Evolutionary conservation across 805 yeast genomes (phyloP).

Genomic region (Ogataea trehaloabstinens): DNA sequence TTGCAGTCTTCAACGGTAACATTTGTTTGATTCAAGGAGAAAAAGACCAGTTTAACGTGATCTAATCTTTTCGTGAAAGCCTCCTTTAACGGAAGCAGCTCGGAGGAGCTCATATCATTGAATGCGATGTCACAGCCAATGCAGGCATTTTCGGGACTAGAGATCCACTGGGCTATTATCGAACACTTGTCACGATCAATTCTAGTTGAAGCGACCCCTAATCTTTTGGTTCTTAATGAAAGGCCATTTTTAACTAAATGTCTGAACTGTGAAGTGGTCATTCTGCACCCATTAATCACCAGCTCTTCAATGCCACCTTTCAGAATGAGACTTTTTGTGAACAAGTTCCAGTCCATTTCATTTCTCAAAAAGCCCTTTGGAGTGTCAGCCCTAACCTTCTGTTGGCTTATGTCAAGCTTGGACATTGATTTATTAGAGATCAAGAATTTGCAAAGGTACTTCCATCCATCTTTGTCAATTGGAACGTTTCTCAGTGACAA

Average conservation of each 20-base stretch:
- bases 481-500: conserved; percentile 55
- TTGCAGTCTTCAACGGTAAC: conserved; percentile 38
- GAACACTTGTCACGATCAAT: conserved; percentile 41
- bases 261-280: conserved; percentile 40
- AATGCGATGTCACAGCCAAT: conserved; percentile 56
- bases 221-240: conserved; percentile 41
- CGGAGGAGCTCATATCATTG: conserved; percentile 48
- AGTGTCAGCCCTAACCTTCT: conserved; percentile 46
- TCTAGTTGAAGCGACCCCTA: conserved; percentile 55
- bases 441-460: conserved; percentile 46
- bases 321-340: conserved; percentile 38
- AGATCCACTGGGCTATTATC: conserved; percentile 47
- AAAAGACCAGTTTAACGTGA: conserved; percentile 41
- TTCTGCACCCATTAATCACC: conserved; percentile 55
- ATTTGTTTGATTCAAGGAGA: conserved; percentile 51
- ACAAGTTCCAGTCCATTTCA: conserved; percentile 53
- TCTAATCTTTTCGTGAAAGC: conserved; percentile 32
- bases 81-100: conserved; percentile 44
- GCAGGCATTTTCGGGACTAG: conserved; percentile 42
- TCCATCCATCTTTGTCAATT: conserved; percentile 52
- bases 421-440: conserved; percentile 41
- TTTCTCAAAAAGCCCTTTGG: conserved; percentile 38
- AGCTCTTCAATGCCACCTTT: conserved; percentile 58
- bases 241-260: conserved; percentile 42
- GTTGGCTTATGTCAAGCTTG: conserved; percentile 58